These are phyloP conservation scores for Rhizopogon roseolus DNA, from an alignment of 768 basidiomycete species.

Conservation along the genomic window DNA sequence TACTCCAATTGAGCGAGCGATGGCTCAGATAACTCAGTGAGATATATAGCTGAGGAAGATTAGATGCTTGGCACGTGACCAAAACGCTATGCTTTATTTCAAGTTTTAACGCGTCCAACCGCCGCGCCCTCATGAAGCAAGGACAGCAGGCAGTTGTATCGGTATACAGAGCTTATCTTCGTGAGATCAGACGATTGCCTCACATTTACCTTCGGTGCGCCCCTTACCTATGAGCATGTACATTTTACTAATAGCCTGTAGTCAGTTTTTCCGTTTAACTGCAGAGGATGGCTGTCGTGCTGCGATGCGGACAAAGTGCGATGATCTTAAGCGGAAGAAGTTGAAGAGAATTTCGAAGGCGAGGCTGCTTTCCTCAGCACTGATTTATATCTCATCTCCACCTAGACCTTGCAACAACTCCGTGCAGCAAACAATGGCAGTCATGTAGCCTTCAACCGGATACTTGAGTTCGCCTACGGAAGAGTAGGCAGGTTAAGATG, in stretches of 20 bases:
- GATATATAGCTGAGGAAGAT: too few relatives aligned
- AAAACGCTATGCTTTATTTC: too few relatives aligned
- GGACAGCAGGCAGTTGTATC: conserved; percentile 14
- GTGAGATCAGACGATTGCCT: conserved; percentile 39
- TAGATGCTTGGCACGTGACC: too few relatives aligned
- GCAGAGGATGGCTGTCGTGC: conserved; percentile 53
- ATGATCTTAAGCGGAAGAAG: conserved; percentile 32
- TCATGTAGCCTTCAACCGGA: conserved; percentile 43
- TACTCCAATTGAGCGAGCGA: too few relatives aligned
- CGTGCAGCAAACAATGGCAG: conserved; percentile 50
- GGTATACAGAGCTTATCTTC: conserved; percentile 35
- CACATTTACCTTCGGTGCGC: conserved; percentile 42
- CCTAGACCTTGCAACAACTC: conserved; percentile 51
- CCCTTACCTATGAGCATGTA: not conserved
- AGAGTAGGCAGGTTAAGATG: conserved; percentile 65
- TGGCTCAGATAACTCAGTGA: too few relatives aligned
- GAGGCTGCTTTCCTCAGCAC: conserved; percentile 1
- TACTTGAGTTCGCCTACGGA: conserved; percentile 72
- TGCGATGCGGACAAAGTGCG: conserved; percentile 31
- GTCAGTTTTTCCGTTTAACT: conserved; percentile 62
- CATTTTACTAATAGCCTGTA: conserved; percentile 20
- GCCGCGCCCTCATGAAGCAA: not conserved
- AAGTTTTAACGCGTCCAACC: too few relatives aligned
- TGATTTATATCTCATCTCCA: not conserved
- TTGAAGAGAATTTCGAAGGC: conserved; percentile 52